Base-by-base conservation (phyloP, 2,329 filamentous ascomycete genomes). In the Claviceps sp. region DNA sequence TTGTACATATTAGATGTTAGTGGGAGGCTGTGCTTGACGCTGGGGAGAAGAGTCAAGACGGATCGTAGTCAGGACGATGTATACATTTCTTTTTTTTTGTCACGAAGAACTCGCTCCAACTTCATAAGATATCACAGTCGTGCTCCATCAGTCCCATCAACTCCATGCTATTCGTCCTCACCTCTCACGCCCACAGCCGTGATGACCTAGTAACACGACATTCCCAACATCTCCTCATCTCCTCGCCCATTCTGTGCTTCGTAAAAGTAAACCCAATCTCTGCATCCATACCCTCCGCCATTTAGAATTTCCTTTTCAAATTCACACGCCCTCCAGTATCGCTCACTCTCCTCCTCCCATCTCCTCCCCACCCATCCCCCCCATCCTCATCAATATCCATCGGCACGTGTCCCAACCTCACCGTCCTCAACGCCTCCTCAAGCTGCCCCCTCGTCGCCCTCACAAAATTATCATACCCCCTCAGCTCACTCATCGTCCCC, bases 1-100 rank as follows among this genome's bases (percentile, higher is more conserved):
- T 62, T 70, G 68, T 70, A 70, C 61, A 70, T 70, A 69, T 68
- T 68, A 58, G 61, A 66, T 57, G 61, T 61, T 52, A 53, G 59
- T 47, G 46, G 43, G 41, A 42, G 42, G 38, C n/a, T 2, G 14
- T 39, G 47, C 19, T 48, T 3, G 17, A 26, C 26, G 16, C 11
- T 34, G 41, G 38, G 14, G 14, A 41, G 11, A 30, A 22, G 47
- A 41, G 17, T 40, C 8, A 26, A 40, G 22, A n/a, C 4, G 38
- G 22, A 30, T 41, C 10, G 47, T 19, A 41, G 47, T n/a, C 16
- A 44, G 46, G 41, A 48, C 44, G 54, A 46, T 53, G 56, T 59
- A 65, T 64, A 62, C 30, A 61, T 49, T 48, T 13, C 26, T 40
- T 48, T 40, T 48, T 48, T 48, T 22, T 6, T 19, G 8, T 19